Conservation (phyloP, 176 grass and related monocot species). For the Cocos nucifera region DNA sequence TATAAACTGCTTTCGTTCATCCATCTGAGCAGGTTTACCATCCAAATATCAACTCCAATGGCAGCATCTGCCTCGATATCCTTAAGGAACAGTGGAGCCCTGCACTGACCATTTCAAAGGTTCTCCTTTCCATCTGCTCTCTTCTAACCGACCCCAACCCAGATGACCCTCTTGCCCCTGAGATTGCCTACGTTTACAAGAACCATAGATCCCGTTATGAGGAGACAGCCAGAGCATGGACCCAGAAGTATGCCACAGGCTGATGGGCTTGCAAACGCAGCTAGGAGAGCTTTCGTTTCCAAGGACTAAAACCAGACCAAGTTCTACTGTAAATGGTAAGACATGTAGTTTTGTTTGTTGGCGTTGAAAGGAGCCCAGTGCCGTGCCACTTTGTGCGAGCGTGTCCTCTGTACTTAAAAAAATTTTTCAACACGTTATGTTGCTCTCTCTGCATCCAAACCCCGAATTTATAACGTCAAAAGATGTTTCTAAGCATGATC, state of each 20-base stretch:
- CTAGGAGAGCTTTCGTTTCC: no score
- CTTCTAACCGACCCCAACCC: conserved; percentile 28
- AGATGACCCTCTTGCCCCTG: conserved; percentile 29
- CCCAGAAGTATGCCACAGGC: conserved; percentile 29
- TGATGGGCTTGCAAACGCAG: conserved; percentile 5
- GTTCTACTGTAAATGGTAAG: no score
- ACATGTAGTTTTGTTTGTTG: no score
- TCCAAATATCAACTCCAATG: conserved; percentile 38
- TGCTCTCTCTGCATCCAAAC: no score
- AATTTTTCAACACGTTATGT: no score
- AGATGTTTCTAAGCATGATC: no score
- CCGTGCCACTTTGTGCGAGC: no score
- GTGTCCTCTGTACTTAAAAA: no score
- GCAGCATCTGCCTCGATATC: conserved; percentile 30
- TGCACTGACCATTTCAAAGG: conserved; percentile 33
- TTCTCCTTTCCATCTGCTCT: conserved; percentile 28
- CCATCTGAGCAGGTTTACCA: conserved; percentile 24
- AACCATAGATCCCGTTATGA: conserved; percentile 23
- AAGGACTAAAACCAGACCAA: no score
- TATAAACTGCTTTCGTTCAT: no score
- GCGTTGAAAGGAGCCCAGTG: no score
- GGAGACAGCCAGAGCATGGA: conserved; percentile 31
- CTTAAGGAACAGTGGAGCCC: conserved; percentile 38
- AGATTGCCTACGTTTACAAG: conserved; percentile 33
- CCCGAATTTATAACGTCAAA: no score